Evolutionary conservation across 2,329 filamentous ascomycete genomes (phyloP).

Genomic region (Cercospora berteroae): DNA sequence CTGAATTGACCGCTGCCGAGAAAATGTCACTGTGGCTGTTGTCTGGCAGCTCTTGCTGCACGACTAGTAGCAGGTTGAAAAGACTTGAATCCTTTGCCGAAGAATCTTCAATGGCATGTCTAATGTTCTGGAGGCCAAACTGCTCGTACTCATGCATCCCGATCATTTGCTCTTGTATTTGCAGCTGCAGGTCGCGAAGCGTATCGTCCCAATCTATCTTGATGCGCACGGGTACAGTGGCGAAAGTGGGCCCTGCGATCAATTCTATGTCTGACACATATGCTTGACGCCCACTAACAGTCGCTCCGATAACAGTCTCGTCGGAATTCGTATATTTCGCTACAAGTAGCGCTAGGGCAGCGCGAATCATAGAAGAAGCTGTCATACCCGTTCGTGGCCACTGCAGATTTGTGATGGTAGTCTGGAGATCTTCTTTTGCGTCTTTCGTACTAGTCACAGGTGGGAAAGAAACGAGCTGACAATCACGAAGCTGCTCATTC

Average conservation of each 20-base stretch:
- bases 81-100: slow-evolving; percentile 46
- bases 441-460: background rate
- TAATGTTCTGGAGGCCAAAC: slow-evolving; percentile 6
- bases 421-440: background rate
- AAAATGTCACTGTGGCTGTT: too few species aligned
- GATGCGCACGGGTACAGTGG: slow-evolving; percentile 16
- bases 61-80: slow-evolving; percentile 56
- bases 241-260: slow-evolving; percentile 15
- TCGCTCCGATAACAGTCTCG: slow-evolving; percentile 14
- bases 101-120: background rate
- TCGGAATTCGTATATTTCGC: slow-evolving; percentile 2
- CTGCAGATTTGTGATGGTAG: background rate
- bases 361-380: background rate
- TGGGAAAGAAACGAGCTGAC: background rate
- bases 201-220: background rate
- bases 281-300: slow-evolving; percentile 12
- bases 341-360: slow-evolving; percentile 13
- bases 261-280: slow-evolving; percentile 7
- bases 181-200: slow-evolving; percentile 1
- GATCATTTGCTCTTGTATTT: slow-evolving; percentile 13
- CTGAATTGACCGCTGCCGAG: background rate
- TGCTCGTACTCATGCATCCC: slow-evolving; percentile 19
- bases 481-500: background rate
- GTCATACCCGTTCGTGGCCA: background rate
- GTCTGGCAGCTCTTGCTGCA: slow-evolving; percentile 30